Evolutionary conservation across 2,329 filamentous ascomycete species (phyloP).

Genomic region (Colletotrichum sp.): DNA sequence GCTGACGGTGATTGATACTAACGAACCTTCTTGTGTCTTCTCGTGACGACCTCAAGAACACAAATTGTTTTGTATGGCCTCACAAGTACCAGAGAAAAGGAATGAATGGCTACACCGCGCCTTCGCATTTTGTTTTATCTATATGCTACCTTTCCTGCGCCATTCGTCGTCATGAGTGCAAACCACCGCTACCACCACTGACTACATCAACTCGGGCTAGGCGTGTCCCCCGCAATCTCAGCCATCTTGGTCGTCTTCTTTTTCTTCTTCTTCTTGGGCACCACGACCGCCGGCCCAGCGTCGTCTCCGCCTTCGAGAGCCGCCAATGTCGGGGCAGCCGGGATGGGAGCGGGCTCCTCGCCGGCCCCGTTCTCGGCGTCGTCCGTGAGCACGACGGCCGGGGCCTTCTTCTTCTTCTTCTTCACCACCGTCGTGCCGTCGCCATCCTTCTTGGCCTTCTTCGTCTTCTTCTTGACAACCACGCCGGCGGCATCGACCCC

Average conservation of each 20-base stretch:
- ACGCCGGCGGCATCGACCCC: slow-evolving; percentile 71
- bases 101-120: neutral
- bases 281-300: slow-evolving; percentile 24
- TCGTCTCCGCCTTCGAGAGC: neutral
- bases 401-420: slow-evolving; percentile 54
- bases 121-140: neutral
- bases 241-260: slow-evolving; percentile 30
- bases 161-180: neutral
- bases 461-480: slow-evolving; percentile 72
- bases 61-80: neutral
- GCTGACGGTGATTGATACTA: neutral
- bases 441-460: slow-evolving; percentile 57
- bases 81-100: neutral
- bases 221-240: slow-evolving; percentile 9
- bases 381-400: slow-evolving; percentile 30
- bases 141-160: neutral
- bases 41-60: neutral
- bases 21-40: neutral
- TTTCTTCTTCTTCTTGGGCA: slow-evolving; percentile 47
- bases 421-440: slow-evolving; percentile 39
- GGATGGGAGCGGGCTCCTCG: neutral
- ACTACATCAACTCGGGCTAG: neutral
- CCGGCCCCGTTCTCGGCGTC: slow-evolving; percentile 9
- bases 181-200: neutral
- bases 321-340: neutral